Base-by-base conservation (phyloP, 225 moss, liverwort and hornwort genomes). In the Straminergon stramineum region DNA sequence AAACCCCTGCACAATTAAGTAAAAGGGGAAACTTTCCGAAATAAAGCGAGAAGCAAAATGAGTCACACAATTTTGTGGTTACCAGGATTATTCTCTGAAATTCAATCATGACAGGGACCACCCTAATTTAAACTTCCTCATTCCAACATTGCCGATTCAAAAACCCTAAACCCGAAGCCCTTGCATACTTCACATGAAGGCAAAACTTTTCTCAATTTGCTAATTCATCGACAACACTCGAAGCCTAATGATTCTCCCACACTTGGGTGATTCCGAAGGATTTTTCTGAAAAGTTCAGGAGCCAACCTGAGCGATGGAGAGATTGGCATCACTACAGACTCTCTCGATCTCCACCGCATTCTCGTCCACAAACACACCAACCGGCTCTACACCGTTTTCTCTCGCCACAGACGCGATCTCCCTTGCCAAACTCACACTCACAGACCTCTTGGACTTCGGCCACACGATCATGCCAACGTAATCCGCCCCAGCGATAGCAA, bases 311-410 rank as follows among this genome's bases (percentile, higher is more conserved):
- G 94, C 96, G 66, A 95, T 90, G 78, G 88, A 82, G 41, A 98
- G 89, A 85, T 92, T 83, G 6, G 94, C 90, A 31, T 87, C 89
- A n/a, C 93, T 81, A 60, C 96, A 97, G 11, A 87, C 93, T 78
- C 87, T 87, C 92, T 93, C 95, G 23, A 97, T 96, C 88, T 95
- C 92, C 73, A 55, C 73, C 52, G 95, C 95, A 64, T 69, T 92
- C 86, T 97, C 97, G 62, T 97, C 97, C 77, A 98, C 97, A 77
- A 98, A 96, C 52, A 96, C 98, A 57, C 97, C 97, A 20, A 98
- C 98, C 18, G 97, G 96, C 84, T 97, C 94, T 30, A 96, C 97
- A 35, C 96, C 98, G 28, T 92, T 90, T 86, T 95, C 96, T 90
- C 98, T 93, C 22, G 96, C 96, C 37, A 95, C 93, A 76, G 92